phyloP scores from a whole-genome alignment of 202 grass and related monocot species.

The Carex sylvatica region DNA sequence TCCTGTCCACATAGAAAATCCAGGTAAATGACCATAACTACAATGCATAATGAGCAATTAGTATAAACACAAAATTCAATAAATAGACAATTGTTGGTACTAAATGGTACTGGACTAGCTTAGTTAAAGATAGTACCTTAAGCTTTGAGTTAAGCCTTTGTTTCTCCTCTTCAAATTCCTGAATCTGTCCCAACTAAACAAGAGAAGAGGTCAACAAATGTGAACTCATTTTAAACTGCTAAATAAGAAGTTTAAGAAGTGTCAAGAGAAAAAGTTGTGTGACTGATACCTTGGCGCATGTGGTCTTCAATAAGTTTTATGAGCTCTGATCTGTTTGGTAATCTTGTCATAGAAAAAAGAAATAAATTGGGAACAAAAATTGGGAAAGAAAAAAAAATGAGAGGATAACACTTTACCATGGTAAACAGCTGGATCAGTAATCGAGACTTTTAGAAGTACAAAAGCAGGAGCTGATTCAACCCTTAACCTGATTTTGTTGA shows the following conservation, averaged over 20 bases:
- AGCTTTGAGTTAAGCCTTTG: constrained; percentile 90
- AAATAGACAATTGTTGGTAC: background rate
- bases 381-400: background rate
- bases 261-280: constrained; percentile 7
- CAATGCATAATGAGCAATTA: background rate
- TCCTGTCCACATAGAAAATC: constrained; percentile 47
- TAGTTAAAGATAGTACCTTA: constrained; percentile 51
- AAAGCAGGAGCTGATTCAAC: constrained; percentile 90
- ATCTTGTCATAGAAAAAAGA: constrained; percentile 47
- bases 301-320: constrained; percentile 83
- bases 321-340: constrained; percentile 56
- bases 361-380: background rate
- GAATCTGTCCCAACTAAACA: constrained; percentile 70
- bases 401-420: constrained; percentile 54
- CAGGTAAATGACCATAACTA: constrained; percentile 4
- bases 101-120: background rate
- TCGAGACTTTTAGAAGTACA: constrained; percentile 70
- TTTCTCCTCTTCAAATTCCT: constrained; percentile 96
- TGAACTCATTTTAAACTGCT: constrained; percentile 19
- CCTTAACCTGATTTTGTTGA: constrained; percentile 56
- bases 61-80: background rate
- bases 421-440: constrained; percentile 62
- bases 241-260: constrained; percentile 1
- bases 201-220: constrained; percentile 19
- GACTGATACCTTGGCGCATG: constrained; percentile 73